phyloP scores from a whole-genome alignment of 2,329 filamentous ascomycete genomes.

The Diplodia intermedia region DNA sequence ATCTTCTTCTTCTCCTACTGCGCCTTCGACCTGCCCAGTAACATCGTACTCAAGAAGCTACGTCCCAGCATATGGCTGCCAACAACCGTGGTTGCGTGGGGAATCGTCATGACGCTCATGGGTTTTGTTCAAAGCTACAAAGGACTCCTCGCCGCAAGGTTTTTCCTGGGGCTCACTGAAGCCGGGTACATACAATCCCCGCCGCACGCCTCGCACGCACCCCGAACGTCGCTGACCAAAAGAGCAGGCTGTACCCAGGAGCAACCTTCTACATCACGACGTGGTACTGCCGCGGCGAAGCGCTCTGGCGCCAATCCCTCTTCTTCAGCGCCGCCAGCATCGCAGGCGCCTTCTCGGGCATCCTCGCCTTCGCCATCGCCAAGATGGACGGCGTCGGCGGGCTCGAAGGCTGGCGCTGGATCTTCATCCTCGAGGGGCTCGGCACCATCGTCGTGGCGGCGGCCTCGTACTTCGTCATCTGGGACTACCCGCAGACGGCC shows the following conservation, averaged over 20 bases:
- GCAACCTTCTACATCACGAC: constrained; percentile 61
- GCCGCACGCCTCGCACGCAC: neutral
- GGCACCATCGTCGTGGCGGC: constrained; percentile 32
- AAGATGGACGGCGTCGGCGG: constrained; percentile 64
- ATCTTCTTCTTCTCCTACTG: constrained; percentile 64
- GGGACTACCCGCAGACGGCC: constrained; percentile 60
- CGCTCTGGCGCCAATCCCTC: constrained; percentile 62
- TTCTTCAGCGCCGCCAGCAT: constrained; percentile 63
- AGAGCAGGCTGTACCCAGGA: constrained; percentile 39
- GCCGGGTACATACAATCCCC: neutral
- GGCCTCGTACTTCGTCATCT: constrained; percentile 58
- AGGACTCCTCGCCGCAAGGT: constrained; percentile 57
- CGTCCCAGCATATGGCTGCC: constrained; percentile 49
- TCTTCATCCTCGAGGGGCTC: constrained; percentile 36
- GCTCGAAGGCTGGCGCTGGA: constrained; percentile 42
- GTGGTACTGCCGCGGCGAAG: constrained; percentile 65
- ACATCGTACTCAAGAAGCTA: constrained; percentile 64
- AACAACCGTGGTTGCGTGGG: constrained; percentile 54
- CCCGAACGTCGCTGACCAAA: neutral
- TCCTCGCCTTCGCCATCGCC: constrained; percentile 61
- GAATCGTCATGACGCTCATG: constrained; percentile 52
- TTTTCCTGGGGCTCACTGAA: constrained; percentile 47
- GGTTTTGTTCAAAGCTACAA: constrained; percentile 56
- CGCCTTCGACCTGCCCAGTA: constrained; percentile 56
- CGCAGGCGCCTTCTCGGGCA: constrained; percentile 63